Base-by-base conservation (phyloP, 257 asterid genomes). In the Petrea volubilis region DNA sequence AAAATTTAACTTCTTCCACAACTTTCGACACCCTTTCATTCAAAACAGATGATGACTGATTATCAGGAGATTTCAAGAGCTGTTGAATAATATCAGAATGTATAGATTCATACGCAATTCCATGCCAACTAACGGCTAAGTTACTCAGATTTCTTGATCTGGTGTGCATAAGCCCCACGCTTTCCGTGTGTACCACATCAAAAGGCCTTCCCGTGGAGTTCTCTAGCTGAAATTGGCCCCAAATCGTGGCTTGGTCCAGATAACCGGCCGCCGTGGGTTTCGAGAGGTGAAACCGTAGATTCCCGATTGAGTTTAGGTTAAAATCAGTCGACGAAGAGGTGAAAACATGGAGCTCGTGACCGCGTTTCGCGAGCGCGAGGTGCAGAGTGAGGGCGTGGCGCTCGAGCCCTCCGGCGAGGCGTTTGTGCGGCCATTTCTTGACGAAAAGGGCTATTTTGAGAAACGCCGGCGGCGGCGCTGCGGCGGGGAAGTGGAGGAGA, bases 81-180 rank as follows among this genome's bases (percentile, higher is more conserved):
- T 88, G 89, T 60, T 88, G 96, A 57, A 90, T 88, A 47, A 90
- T 86, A 60, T 88, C 96, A 0, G 97, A 88, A 67, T 89, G 96
- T 68, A 89, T 85, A 4, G 90, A 68, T 76, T 90, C 97, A 3
- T 86, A 90, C 0, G 88, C 94, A 6, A 90, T 88, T 21, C 97
- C 97, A 21, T 90, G 96, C 97, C 97, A 90, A 36, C 88, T 86
- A 28, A 84, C 97, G 0, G 89, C 97, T 21, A 88, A n/a, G 67
- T 85, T 86, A 49, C 74, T 67, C 27, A 85, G 71, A 31, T 79
- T 73, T 51, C 89, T 44, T 0, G 94, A 77, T 71, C 90, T 76
- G 9, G 93, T 88, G 67, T 90, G 85, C 87, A 79, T 90, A 1
- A 90, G 90, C 8, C 80, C 96, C 0, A 85, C 97, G 15, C 97